A percentile compares a stretch with the other conserved stretches of the same genome.
These are phyloP conservation scores for Colletotrichum spaethianum DNA, from an alignment of 2,329 filamentous ascomycete genomes.

Conservation along the genomic window DNA sequence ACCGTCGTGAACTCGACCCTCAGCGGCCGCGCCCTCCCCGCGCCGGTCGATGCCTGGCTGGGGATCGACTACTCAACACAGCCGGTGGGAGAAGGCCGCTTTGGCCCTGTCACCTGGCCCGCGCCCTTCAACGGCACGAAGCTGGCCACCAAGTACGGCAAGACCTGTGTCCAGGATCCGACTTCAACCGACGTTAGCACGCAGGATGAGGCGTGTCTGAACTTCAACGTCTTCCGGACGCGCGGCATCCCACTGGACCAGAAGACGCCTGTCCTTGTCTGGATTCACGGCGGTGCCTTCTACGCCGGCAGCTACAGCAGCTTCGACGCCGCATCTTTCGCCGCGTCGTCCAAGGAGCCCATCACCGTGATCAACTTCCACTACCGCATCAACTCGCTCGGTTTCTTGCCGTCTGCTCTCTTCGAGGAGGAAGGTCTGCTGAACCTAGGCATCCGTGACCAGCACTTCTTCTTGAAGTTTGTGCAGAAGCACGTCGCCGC, in stretches of 20 bases:
- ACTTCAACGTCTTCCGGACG: constrained; percentile 57
- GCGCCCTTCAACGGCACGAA: constrained; percentile 56
- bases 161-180: constrained; percentile 58
- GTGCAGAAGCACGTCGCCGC: constrained; percentile 73
- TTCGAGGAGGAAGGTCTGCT: constrained; percentile 67
- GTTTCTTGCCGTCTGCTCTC: constrained; percentile 71
- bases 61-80: constrained; percentile 62
- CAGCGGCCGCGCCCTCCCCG: constrained; percentile 49
- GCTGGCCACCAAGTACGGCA: constrained; percentile 56
- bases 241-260: constrained; percentile 50
- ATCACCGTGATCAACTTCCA: constrained; percentile 76
- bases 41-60: constrained; percentile 61
- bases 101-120: constrained; percentile 57
- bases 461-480: constrained; percentile 73
- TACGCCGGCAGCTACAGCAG: constrained; percentile 50
- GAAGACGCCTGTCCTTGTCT: constrained; percentile 56
- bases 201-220: constrained; percentile 53
- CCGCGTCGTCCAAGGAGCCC: constrained; percentile 57
- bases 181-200: constrained; percentile 32
- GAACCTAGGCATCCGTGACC: constrained; percentile 74
- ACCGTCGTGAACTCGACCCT: constrained; percentile 53
- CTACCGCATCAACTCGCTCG: constrained; percentile 74
- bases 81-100: constrained; percentile 57
- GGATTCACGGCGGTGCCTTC: constrained; percentile 58
- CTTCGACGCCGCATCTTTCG: constrained; percentile 54